A percentile compares a stretch with the other conserved stretches of the same genome.
Conservation (phyloP, 2,329 filamentous ascomycete genomes). For the Aureobasidium sp. region DNA sequence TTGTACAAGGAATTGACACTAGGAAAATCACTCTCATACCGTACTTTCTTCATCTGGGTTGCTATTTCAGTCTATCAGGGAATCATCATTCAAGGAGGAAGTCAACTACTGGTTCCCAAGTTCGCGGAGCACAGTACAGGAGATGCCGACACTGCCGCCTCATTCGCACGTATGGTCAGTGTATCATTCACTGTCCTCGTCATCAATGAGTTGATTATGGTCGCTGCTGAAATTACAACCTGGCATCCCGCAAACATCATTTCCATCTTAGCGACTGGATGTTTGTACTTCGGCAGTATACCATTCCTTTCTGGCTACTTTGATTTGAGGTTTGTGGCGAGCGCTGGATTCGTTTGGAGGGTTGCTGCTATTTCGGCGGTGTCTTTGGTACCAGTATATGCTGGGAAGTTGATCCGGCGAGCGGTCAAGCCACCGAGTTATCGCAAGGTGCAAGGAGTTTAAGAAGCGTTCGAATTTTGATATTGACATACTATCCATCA, state of each 20-base stretch:
- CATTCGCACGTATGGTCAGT: slow-evolving; percentile 61
- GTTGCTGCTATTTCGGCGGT: slow-evolving; percentile 72
- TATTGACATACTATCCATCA: not conserved
- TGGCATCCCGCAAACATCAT: slow-evolving; percentile 94
- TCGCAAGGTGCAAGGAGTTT: slow-evolving; percentile 62
- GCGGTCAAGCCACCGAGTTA: slow-evolving; percentile 90
- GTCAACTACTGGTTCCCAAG: slow-evolving; percentile 76
- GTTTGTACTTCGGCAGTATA: slow-evolving; percentile 72
- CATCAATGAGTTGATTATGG: slow-evolving; percentile 94
- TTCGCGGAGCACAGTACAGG: slow-evolving; percentile 34
- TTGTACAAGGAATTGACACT: slow-evolving; percentile 95
- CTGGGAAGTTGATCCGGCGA: slow-evolving; percentile 73
- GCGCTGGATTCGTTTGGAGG: slow-evolving; percentile 80
- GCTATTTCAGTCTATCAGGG: slow-evolving; percentile 93
- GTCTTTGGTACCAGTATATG: slow-evolving; percentile 78
- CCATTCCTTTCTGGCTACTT: slow-evolving; percentile 89
- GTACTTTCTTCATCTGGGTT: slow-evolving; percentile 96
- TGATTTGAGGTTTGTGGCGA: slow-evolving; percentile 72
- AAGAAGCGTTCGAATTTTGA: not conserved
- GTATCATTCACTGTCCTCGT: slow-evolving; percentile 89
- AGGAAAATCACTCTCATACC: slow-evolving; percentile 79
- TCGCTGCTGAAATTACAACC: slow-evolving; percentile 90
- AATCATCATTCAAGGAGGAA: slow-evolving; percentile 87
- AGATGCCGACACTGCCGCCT: slow-evolving; percentile 18
- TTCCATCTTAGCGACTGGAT: slow-evolving; percentile 71